Conservation (phyloP, 805 yeast genomes). For the Nakazawaea ernobii region DNA sequence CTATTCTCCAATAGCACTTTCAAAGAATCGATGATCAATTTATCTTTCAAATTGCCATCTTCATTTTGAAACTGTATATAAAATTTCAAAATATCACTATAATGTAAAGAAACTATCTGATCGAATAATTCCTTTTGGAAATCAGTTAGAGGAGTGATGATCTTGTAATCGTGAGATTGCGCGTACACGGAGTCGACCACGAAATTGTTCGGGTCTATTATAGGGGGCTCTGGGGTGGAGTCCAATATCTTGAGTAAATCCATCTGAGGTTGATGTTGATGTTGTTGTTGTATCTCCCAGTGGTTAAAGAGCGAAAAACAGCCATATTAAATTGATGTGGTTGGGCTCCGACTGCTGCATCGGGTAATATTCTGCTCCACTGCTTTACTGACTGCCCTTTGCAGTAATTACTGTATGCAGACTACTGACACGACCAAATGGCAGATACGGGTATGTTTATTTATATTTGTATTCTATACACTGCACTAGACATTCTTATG, state of each 20-base stretch:
- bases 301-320: too few species aligned
- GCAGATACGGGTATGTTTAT: too few species aligned
- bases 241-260: conserved; percentile 72
- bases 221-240: conserved; percentile 79
- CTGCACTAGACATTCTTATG: not conserved
- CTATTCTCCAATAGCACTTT: conserved; percentile 71
- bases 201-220: conserved; percentile 51
- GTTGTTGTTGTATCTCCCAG: not conserved
- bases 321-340: not conserved
- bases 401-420: too few species aligned
- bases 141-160: conserved; percentile 79
- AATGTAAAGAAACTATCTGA: conserved; percentile 87
- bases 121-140: conserved; percentile 87
- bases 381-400: too few species aligned
- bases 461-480: too few species aligned
- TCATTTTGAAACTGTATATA: conserved; percentile 56
- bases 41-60: conserved; percentile 35
- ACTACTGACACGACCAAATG: too few species aligned
- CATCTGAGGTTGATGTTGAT: too few species aligned
- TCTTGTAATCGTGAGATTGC: conserved; percentile 57
- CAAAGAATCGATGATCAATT: conserved; percentile 67
- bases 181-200: conserved; percentile 29
- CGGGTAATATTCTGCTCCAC: too few species aligned
- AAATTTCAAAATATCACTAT: conserved; percentile 82
- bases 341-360: not conserved